Percentiles rank a stretch among this genome's conserved stretches.
These are phyloP conservation scores for Xylaria sp. DNA, from an alignment of 2,329 filamentous ascomycete genomes.

Conservation along the genomic window DNA sequence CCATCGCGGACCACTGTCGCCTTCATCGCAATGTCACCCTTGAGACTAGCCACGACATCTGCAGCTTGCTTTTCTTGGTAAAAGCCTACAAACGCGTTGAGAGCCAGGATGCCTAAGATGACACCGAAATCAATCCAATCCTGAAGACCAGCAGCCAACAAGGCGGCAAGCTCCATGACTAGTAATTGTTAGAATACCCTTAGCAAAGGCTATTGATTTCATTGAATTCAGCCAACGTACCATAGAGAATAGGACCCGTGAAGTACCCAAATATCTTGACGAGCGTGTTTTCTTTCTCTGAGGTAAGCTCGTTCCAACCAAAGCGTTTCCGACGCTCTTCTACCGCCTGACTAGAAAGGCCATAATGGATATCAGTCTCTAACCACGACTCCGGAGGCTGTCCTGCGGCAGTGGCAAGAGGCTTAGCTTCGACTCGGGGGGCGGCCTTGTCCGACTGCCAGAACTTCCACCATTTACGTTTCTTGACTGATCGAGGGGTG, in stretches of 20 bases:
- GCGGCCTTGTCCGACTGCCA: conserved; percentile 58
- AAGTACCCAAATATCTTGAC: conserved; percentile 78
- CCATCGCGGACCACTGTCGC: conserved; percentile 75
- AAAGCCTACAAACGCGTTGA: conserved; percentile 82
- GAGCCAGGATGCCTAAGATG: conserved; percentile 78
- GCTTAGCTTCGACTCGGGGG: conserved; percentile 51
- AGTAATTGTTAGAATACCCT: conserved; percentile 12
- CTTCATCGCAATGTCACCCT: conserved; percentile 83
- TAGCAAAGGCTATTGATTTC: not conserved
- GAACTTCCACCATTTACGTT: conserved; percentile 69
- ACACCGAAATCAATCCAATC: conserved; percentile 84
- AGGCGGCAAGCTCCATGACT: conserved; percentile 82
- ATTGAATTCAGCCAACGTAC: conserved; percentile 61
- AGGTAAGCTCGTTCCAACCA: conserved; percentile 75
- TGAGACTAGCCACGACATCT: conserved; percentile 78
- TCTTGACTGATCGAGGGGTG: conserved; percentile 47
- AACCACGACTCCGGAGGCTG: conserved; percentile 71
- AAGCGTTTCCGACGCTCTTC: conserved; percentile 71
- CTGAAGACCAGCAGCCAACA: conserved; percentile 77
- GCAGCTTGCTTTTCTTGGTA: conserved; percentile 85
- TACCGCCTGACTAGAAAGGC: conserved; percentile 66
- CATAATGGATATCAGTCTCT: conserved; percentile 71
- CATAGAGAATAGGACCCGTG: conserved; percentile 77
- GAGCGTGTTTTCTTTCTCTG: conserved; percentile 78
- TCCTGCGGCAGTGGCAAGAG: conserved; percentile 52